These are phyloP conservation scores for Boletus patriciae DNA, from an alignment of 768 basidiomycete genomes.

Conservation along the genomic window DNA sequence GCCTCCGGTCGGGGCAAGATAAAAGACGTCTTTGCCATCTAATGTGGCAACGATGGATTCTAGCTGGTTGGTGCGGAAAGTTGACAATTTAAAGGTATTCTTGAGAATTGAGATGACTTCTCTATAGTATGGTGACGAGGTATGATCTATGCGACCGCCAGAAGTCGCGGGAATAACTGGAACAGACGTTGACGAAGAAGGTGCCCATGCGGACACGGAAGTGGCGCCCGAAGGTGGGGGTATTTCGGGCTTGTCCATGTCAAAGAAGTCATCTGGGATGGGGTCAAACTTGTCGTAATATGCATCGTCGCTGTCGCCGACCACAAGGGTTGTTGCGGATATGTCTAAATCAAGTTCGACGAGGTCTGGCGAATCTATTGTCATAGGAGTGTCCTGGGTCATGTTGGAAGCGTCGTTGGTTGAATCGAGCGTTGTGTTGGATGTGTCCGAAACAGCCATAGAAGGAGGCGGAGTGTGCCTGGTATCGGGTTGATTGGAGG, in stretches of 20 bases:
- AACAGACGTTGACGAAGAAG: slow-evolving; percentile 9
- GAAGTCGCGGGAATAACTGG: background rate
- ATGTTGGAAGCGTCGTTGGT: background rate
- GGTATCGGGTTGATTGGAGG: background rate
- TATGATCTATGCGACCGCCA: slow-evolving; percentile 30
- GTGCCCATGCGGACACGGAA: background rate
- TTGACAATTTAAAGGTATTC: slow-evolving; percentile 55
- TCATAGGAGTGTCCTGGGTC: slow-evolving; percentile 2
- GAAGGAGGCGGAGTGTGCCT: slow-evolving; percentile 17
- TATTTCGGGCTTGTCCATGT: slow-evolving; percentile 10
- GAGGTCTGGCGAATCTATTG: slow-evolving; percentile 12
- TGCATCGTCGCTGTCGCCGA: slow-evolving; percentile 44
- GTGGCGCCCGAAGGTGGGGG: slow-evolving; percentile 7
- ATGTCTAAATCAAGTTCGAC: slow-evolving; percentile 25
- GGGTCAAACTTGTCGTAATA: slow-evolving; percentile 49
- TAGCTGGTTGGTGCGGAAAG: slow-evolving; percentile 82
- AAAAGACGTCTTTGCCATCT: slow-evolving; percentile 83
- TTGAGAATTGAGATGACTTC: slow-evolving; percentile 35
- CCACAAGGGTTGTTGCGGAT: slow-evolving; percentile 20
- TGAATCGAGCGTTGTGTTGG: slow-evolving; percentile 10
- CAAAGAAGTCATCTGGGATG: slow-evolving; percentile 21
- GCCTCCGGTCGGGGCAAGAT: slow-evolving; percentile 95
- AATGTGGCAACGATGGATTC: slow-evolving; percentile 82
- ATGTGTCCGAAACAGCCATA: slow-evolving; percentile 16
- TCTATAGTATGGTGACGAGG: slow-evolving; percentile 31